Base-by-base conservation (phyloP, 805 yeast species). In the Saccharomycopsis microspora region DNA sequence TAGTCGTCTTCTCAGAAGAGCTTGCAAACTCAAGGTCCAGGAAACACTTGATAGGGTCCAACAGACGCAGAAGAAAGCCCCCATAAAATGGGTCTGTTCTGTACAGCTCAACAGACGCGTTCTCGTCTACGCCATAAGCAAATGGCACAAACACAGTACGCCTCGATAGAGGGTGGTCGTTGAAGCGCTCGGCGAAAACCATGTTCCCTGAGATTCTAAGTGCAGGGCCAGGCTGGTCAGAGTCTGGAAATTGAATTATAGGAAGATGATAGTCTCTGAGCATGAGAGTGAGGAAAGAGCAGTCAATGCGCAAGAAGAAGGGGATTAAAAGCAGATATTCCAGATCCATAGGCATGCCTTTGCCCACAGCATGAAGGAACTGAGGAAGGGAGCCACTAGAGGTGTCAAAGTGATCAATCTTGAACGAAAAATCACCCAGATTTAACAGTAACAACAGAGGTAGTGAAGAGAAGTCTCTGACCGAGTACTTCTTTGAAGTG, bases 201-300 rank as follows among this genome's bases (percentile, higher is more conserved):
- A 80, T 39, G 56, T 79, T 79, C 32, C 78, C 78, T 3, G 55
- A 48, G 9, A 74, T 60, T 7, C 49, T 43, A 10, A 51, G 37
- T 5, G 49, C 45, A 31, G 47, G 45, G 8, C 36, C n/a, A 4
- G 30, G 36, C 5, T 30, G 30, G 30, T 32, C 35, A 27, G 32
- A 39, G 5, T 70, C 57, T 30, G 67, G 64, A 54, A 81, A 75
- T 3, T 75, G 70, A 2, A 79, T 54, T 4, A 80, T 55, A 0
- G 88, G 85, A 3, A 78, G 55, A 1, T 80, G 75, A 57, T 75
- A 79, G 57, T 78, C 83, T 49, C 74, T 65, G 10, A 79, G 56
- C 47, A 66, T 69, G 34, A 75, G 59, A 35, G 69, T 68, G 58
- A 74, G 62, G 5, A 65, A 58, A 27, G 65, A 63, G 36, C 76